Percentiles rank a stretch among this genome's conserved stretches.
These are phyloP conservation scores for Citrus sp. DNA, from an alignment of 345 rosid species.

Conservation along the genomic window DNA sequence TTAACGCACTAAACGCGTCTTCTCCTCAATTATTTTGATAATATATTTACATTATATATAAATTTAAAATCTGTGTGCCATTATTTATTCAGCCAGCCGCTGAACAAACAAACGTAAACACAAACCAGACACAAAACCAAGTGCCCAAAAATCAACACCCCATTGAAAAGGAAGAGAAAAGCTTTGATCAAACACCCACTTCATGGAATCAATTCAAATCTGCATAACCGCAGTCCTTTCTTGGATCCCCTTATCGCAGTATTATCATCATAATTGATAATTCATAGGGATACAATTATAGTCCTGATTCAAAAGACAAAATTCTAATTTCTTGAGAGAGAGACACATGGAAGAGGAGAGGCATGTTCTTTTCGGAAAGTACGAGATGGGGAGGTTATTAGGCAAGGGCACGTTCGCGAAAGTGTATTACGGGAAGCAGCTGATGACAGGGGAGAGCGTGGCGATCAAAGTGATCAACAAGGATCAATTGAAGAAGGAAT, in stretches of 20 bases:
- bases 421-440: slow-evolving; percentile 59
- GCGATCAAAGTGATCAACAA: slow-evolving; percentile 71
- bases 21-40: not conserved
- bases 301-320: no score
- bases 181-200: not conserved
- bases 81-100: no score
- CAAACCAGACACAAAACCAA: no score
- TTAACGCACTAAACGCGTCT: not conserved
- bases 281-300: not conserved
- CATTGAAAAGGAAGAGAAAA: no score
- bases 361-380: slow-evolving; percentile 49
- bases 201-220: slow-evolving; percentile 37
- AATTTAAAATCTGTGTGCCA: no score
- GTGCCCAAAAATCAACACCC: no score
- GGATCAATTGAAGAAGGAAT: slow-evolving; percentile 43
- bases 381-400: slow-evolving; percentile 56
- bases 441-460: slow-evolving; percentile 46
- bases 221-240: slow-evolving; percentile 34
- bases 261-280: not conserved
- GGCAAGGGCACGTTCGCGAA: slow-evolving; percentile 89
- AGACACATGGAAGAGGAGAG: slow-evolving; percentile 19
- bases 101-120: no score
- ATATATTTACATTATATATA: no score
- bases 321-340: no score
- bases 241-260: slow-evolving; percentile 30